Evolutionary conservation across 129 eudicot genomes (phyloP).

Genomic region (Flaveria linearis): DNA sequence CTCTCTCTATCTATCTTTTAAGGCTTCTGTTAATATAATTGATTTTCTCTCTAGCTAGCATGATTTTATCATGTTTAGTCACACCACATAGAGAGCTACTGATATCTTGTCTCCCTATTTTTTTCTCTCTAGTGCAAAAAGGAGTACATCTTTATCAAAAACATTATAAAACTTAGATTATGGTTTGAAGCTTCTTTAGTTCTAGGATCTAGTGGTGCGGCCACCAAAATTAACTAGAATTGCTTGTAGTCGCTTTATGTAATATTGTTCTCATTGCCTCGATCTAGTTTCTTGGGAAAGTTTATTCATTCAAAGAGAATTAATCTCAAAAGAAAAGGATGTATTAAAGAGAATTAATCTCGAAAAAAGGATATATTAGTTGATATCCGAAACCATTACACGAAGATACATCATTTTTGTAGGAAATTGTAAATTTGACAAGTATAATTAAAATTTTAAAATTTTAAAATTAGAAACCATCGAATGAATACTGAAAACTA

Average conservation of each 20-base stretch:
- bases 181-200: not conserved
- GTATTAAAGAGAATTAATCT: no score
- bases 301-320: no score
- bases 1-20: not conserved
- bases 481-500: no score
- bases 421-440: no score
- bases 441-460: no score
- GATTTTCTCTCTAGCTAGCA: slow-evolving; percentile 39
- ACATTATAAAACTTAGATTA: slow-evolving; percentile 4
- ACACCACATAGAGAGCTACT: slow-evolving; percentile 37
- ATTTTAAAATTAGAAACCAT: no score
- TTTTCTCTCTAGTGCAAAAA: slow-evolving; percentile 12
- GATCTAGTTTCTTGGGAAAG: no score
- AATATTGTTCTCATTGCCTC: no score
- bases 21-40: not conserved
- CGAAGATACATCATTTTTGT: no score
- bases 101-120: slow-evolving; percentile 38
- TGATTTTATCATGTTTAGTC: slow-evolving; percentile 42
- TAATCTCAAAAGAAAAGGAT: no score
- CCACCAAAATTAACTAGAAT: not conserved
- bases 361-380: no score
- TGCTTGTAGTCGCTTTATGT: not conserved
- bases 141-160: not conserved
- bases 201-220: not conserved
- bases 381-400: no score